These are phyloP conservation scores for Glycine latifolia DNA, from an alignment of 306 rosid species.

Conservation along the genomic window DNA sequence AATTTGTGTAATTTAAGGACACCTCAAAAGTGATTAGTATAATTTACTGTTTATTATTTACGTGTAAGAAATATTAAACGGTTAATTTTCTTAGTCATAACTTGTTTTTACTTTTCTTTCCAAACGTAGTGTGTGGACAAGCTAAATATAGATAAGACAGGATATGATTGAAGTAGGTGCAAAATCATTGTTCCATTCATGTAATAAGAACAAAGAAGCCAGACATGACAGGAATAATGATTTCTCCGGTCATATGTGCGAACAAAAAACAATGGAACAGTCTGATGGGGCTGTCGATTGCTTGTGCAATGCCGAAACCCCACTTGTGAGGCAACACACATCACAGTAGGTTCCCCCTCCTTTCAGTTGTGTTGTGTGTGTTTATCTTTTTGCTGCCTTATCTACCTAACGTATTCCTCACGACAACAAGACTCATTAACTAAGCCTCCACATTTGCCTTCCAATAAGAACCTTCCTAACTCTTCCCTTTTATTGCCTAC, in stretches of 20 bases:
- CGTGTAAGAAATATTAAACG: background rate
- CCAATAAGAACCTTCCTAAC: slow-evolving; percentile 14
- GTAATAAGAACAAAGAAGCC: slow-evolving; percentile 22
- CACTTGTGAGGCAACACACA: slow-evolving; percentile 29
- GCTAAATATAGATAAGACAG: background rate
- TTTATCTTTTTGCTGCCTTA: slow-evolving; percentile 40
- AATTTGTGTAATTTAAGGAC: too few relatives aligned
- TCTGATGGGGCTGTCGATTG: slow-evolving; percentile 18
- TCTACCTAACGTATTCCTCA: slow-evolving; percentile 36
- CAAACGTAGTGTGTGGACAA: slow-evolving; percentile 6
- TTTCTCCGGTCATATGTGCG: background rate
- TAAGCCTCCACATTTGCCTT: background rate
- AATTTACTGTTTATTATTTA: too few relatives aligned
- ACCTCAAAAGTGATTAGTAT: too few relatives aligned
- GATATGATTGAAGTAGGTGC: slow-evolving; percentile 25
- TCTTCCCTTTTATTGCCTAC: background rate
- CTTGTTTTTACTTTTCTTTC: background rate
- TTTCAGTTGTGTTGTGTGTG: background rate
- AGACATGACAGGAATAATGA: slow-evolving; percentile 17
- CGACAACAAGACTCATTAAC: slow-evolving; percentile 11
- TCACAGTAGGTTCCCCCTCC: slow-evolving; percentile 29
- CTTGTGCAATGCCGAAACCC: slow-evolving; percentile 30
- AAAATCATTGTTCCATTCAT: slow-evolving; percentile 21
- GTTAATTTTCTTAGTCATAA: background rate
- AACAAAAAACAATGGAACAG: slow-evolving; percentile 44